A percentile compares a stretch with the other conserved stretches of the same genome.
phyloP scores from a whole-genome alignment of 1,284 basidiomycete species.

The Microbotryomycetes sp. region DNA sequence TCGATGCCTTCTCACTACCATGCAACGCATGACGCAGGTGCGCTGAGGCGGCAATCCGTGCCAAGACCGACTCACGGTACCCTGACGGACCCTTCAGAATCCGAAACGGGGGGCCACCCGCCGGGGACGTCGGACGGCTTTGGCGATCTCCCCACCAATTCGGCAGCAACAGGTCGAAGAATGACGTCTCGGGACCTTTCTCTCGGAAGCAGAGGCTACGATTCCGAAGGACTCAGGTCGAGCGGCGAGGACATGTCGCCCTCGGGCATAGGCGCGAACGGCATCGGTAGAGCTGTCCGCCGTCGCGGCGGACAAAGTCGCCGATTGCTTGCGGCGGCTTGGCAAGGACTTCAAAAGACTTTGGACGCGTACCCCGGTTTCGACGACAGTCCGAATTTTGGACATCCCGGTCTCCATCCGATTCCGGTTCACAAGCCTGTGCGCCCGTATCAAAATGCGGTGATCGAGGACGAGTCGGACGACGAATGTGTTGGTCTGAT shows the following conservation, averaged over 20 bases:
- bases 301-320: not conserved
- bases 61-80: no score
- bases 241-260: not conserved
- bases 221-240: not conserved
- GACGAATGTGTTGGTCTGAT: not conserved
- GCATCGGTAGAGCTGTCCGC: not conserved
- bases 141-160: not conserved
- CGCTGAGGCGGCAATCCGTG: no score
- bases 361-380: not conserved
- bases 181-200: no score
- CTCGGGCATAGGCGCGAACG: not conserved
- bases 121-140: not conserved
- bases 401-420: not conserved
- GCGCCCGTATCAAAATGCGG: not conserved
- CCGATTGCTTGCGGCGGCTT: not conserved
- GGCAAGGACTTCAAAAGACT: slow-evolving; percentile 5
- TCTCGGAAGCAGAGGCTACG: no score
- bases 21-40: no score
- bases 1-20: no score
- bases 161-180: not conserved
- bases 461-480: slow-evolving; percentile 8
- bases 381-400: not conserved
- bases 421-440: not conserved
- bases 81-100: no score
- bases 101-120: not conserved